A percentile compares a stretch with the other conserved stretches of the same genome.
phyloP scores from a whole-genome alignment of 768 basidiomycete species.

The Leccinum pellstonianum region DNA sequence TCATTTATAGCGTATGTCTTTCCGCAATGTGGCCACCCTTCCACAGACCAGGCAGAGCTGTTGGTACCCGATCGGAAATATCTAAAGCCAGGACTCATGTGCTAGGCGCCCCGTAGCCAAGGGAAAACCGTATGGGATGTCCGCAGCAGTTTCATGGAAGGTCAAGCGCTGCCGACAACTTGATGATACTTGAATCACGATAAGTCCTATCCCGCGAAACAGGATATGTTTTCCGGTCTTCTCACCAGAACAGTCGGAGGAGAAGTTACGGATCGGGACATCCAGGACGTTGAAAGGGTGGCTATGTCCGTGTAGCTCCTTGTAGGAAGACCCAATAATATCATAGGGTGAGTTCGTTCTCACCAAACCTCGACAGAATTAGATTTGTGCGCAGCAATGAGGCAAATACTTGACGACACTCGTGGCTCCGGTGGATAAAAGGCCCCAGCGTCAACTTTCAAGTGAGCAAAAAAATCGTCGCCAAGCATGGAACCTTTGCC shows the following conservation, averaged over 20 bases:
- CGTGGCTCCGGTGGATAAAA: neutral
- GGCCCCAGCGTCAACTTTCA: neutral
- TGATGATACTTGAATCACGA: neutral
- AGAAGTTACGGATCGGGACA: neutral
- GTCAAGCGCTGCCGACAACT: neutral
- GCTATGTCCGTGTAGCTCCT: too few species aligned
- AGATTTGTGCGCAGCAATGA: too few species aligned
- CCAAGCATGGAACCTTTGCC: neutral
- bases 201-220: neutral
- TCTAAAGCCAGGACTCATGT: neutral
- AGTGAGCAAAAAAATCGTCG: neutral
- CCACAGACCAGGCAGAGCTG: conserved; percentile 15
- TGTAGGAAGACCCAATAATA: too few species aligned
- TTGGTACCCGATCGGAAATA: neutral
- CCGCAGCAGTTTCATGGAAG: neutral
- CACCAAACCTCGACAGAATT: too few species aligned
- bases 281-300: neutral
- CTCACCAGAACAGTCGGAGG: neutral
- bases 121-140: neutral
- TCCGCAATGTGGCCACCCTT: conserved; percentile 7
- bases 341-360: too few species aligned
- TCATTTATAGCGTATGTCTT: neutral
- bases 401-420: too few species aligned
- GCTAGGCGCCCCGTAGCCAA: neutral
- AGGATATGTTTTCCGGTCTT: neutral